Percentiles rank a stretch among this genome's conserved stretches.
Conservation (phyloP, 805 yeast species). For the Candida hispaniensis region DNA sequence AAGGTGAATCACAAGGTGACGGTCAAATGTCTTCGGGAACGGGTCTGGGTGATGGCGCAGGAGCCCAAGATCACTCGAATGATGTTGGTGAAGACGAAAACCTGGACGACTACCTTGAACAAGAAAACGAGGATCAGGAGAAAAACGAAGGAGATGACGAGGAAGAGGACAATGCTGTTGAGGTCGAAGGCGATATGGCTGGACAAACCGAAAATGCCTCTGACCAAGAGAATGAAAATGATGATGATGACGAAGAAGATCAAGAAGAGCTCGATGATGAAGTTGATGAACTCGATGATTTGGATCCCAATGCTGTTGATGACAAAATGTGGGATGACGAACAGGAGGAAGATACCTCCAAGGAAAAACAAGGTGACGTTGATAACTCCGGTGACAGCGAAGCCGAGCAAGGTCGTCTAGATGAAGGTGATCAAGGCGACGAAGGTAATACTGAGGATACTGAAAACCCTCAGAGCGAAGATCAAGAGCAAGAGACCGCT, state of each 20-base stretch:
- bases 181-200: constrained; percentile 94
- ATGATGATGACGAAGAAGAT: constrained; percentile 39
- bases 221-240: constrained; percentile 46
- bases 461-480: constrained; percentile 27
- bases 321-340: constrained; percentile 98
- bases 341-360: constrained; percentile 63
- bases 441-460: constrained; percentile 22
- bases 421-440: constrained; percentile 27
- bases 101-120: constrained; percentile 57
- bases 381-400: constrained; percentile 37
- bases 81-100: constrained; percentile 91
- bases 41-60: constrained; percentile 87
- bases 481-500: constrained; percentile 31
- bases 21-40: constrained; percentile 72
- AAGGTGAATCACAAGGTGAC: constrained; percentile 48
- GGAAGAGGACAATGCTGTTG: constrained; percentile 75
- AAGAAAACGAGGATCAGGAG: constrained; percentile 61
- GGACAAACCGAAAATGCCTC: constrained; percentile 79
- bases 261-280: constrained; percentile 79
- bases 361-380: constrained; percentile 63
- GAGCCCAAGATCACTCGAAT: constrained; percentile 68
- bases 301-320: constrained; percentile 90
- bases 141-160: constrained; percentile 38
- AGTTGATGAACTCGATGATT: constrained; percentile 75
- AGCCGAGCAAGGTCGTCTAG: constrained; percentile 34